Evolutionary conservation across 495 filamentous ascomycete genomes (phyloP), one percentile per base, ranked within the genome.

Genomic region (Tuber calosporum): DNA sequence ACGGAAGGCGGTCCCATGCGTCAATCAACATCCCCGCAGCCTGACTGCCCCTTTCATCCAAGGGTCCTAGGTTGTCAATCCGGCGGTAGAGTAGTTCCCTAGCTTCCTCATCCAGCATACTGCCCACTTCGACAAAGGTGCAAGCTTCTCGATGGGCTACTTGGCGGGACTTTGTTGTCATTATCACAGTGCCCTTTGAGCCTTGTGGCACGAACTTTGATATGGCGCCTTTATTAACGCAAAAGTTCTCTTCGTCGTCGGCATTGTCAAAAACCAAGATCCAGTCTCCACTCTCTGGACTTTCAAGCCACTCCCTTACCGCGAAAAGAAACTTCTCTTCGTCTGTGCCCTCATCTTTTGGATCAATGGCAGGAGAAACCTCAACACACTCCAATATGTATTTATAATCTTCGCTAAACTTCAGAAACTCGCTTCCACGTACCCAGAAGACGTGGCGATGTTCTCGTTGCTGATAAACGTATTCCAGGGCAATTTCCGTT

Each of bases 401-500:
- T 68, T 77, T 75, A 72, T 84, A 86, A 34, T 72, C 75, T 76
- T 86, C 75, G 20, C 81, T 75, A 67, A 85, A 85, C 62, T 82
- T 76, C 22, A 73, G 74, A 30, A 66, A 34, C 67, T 69, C 82
- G 15, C 78, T 75, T 15, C 79, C 83, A 70, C 81, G 81, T 1
- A 84, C 75, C 85, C 83, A 86, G 70, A 86, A 83, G 15, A 85
- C 73, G 58, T 74, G 79, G 3, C 26, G 26, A 13, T 39, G 1
- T 1, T 45, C 8, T 13, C 42, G 45, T 37, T 41, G 19, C 66
- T 17, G 4, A 76, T 85, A 86, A 13, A 79, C 81, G 73, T 83
- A 85, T 69, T 86, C 83, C 69, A 87, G 82, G 4, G 84, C 86
- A 42, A 85, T 82, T 70, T 87, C 84, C 2, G 84, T 84, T 76